Base-by-base conservation (phyloP, 1,284 basidiomycete species). In the Chondrostereum purpureum region DNA sequence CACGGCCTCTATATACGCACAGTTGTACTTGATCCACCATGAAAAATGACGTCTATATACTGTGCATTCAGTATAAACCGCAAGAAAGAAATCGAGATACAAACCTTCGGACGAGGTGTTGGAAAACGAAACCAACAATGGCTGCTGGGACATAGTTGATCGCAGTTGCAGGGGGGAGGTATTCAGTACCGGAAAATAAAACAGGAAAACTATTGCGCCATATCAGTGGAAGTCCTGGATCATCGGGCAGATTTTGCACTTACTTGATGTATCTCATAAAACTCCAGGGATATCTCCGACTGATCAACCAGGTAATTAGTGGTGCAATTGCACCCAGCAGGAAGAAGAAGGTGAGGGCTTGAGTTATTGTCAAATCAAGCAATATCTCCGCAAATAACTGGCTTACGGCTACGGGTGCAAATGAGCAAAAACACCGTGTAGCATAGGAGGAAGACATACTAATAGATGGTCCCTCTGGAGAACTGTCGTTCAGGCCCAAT, bases 11-110 rank as follows among this genome's bases (percentile, higher is more conserved):
- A 10, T 10, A 13, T 12, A 19, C 19, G 17, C 16, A 40, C 39
- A 83, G 57, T 83, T 83, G 61, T 80, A 84, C 63, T 84, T 84
- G 17, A 74, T 71, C 83, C 83, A 86, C 80, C 81, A 85, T 0
- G 72, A 63, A 64, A 85, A 86, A 53, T 77, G 67, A 39, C 73
- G 67, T 48, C 71, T 40, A 19, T 16, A 18, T 11, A 40, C 14
- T 5, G 39, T 18, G 11, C 56, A 67, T 67, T 1, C 53, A 50
- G 52, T 65, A 39, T 60, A 55, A 24, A 54, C 51, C 20, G 16
- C 18, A 20, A 2, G 12, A 17, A 17, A 10, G 12, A 33, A 10
- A n/a, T 16, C 10, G 12, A 18, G 18, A 12, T 11, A 40, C 20
- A 5, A 10, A 40, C 39, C 20, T 40, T 42, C 83, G 65, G 39